A percentile compares a stretch with the other conserved stretches of the same genome.
Evolutionary conservation across 169 alveolate genomes (phyloP).

Genomic region (Plasmodium vinckei): DNA sequence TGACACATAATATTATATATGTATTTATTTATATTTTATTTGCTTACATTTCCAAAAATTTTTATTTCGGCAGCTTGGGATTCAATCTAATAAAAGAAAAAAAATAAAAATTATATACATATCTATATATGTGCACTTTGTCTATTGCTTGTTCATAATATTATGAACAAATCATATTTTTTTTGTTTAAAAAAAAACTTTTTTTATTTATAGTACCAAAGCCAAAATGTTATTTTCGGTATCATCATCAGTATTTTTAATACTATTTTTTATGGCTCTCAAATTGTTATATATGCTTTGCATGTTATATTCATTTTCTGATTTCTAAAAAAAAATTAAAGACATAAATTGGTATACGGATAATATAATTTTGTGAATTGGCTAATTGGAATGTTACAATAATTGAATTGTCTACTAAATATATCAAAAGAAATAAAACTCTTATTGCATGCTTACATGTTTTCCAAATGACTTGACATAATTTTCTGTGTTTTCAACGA

Average conservation of each 20-base stretch:
- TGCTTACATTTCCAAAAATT: conserved; percentile 58
- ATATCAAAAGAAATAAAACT: background rate
- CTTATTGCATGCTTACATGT: conserved; percentile 23
- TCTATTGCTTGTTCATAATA: no score
- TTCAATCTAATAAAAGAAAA: conserved; percentile 38
- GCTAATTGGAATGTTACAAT: background rate
- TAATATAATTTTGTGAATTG: background rate
- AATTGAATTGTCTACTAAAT: background rate
- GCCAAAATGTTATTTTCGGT: conserved; percentile 53
- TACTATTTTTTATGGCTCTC: conserved; percentile 45
- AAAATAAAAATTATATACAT: conserved; percentile 1
- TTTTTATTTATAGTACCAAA: conserved; percentile 6
- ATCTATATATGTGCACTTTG: no score
- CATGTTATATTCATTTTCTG: conserved; percentile 27
- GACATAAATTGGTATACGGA: background rate
- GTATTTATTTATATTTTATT: background rate
- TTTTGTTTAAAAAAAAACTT: no score
- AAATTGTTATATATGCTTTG: conserved; percentile 28
- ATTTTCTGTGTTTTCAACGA: conserved; percentile 59
- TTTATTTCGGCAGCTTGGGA: conserved; percentile 69
- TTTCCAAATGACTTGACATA: conserved; percentile 52
- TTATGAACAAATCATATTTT: no score
- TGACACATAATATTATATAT: background rate
- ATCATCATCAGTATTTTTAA: conserved; percentile 62
- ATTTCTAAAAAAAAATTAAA: conserved; percentile 17